Percentiles rank a stretch among this genome's conserved stretches.
phyloP scores from a whole-genome alignment of 2,329 filamentous ascomycete genomes.

The Ceratocystis huliohia region DNA sequence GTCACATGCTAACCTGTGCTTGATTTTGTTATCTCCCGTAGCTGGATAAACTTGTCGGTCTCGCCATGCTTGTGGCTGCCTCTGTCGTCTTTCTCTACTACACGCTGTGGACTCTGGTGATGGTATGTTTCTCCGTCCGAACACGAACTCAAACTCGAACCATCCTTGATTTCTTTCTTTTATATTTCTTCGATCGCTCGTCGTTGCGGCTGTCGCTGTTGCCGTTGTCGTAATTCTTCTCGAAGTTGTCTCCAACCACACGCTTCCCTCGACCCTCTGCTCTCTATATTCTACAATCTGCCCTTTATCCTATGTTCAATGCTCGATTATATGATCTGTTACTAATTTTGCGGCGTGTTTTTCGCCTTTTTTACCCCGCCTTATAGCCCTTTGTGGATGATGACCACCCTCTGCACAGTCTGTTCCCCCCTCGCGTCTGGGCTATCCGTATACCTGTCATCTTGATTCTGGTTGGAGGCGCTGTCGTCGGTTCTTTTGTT shows the following conservation, averaged over 20 bases:
- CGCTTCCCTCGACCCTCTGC: slow-evolving; percentile 16
- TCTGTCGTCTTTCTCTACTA: slow-evolving; percentile 68
- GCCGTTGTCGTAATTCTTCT: no score
- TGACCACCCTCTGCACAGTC: slow-evolving; percentile 79
- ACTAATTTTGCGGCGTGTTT: no score
- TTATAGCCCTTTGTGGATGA: slow-evolving; percentile 88
- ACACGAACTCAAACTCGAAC: slow-evolving; percentile 5
- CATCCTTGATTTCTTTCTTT: no score
- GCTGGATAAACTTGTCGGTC: slow-evolving; percentile 74
- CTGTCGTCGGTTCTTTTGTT: slow-evolving; percentile 91
- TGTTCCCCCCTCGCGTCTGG: slow-evolving; percentile 97
- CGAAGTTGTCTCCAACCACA: not conserved
- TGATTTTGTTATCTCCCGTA: slow-evolving; percentile 30
- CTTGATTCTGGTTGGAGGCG: slow-evolving; percentile 77
- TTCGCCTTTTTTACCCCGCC: not conserved
- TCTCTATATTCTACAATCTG: not conserved
- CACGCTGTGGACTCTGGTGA: slow-evolving; percentile 91
- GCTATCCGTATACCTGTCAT: slow-evolving; percentile 97
- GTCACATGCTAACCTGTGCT: not conserved
- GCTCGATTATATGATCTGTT: not conserved
- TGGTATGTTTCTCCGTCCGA: slow-evolving; percentile 47
- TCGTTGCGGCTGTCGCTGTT: slow-evolving; percentile 17
- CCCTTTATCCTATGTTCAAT: not conserved
- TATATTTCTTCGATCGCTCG: not conserved
- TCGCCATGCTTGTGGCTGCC: slow-evolving; percentile 56